A percentile compares a stretch with the other conserved stretches of the same genome.
Evolutionary conservation across 768 basidiomycete species (phyloP).

Genomic region (Tricholoma sp.): DNA sequence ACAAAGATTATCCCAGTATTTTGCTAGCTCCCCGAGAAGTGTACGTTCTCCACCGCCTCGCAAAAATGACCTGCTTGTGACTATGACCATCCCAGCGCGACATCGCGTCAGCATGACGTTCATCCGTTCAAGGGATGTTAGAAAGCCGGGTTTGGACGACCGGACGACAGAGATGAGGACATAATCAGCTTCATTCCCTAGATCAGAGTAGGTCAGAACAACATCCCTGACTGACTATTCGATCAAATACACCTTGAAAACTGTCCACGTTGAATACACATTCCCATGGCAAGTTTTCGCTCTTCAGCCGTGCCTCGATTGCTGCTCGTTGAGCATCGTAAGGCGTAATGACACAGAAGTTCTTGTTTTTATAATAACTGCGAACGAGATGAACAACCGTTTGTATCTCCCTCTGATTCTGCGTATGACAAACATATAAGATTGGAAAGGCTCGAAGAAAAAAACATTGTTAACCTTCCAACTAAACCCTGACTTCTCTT

Average conservation of each 20-base stretch:
- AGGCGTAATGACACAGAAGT: conserved; percentile 48
- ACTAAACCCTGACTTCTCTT: conserved; percentile 34
- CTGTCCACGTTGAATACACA: conserved; percentile 49
- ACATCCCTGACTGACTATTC: background rate
- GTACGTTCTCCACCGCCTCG: conserved; percentile 26
- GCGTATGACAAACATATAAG: background rate
- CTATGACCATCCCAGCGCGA: conserved; percentile 40
- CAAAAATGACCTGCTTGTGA: conserved; percentile 40
- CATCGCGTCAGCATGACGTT: conserved; percentile 54
- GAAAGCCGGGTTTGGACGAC: conserved; percentile 40
- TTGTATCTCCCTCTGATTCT: conserved; percentile 40
- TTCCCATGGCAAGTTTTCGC: conserved; percentile 32
- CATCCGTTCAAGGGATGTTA: conserved; percentile 37
- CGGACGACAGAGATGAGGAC: conserved; percentile 50
- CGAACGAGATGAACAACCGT: conserved; percentile 36
- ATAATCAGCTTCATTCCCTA: conserved; percentile 49
- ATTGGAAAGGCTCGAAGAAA: background rate
- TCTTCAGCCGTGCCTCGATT: conserved; percentile 31
- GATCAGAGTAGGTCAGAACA: background rate
- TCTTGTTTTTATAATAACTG: conserved; percentile 29
- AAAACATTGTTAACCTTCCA: conserved; percentile 31
- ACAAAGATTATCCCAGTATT: conserved; percentile 17
- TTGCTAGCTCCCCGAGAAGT: conserved; percentile 36
- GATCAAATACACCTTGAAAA: conserved; percentile 39
- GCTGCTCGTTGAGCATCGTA: conserved; percentile 49